Conservation (phyloP, 352 stramenopile genomes). For the Phytophthora colocasiae region DNA sequence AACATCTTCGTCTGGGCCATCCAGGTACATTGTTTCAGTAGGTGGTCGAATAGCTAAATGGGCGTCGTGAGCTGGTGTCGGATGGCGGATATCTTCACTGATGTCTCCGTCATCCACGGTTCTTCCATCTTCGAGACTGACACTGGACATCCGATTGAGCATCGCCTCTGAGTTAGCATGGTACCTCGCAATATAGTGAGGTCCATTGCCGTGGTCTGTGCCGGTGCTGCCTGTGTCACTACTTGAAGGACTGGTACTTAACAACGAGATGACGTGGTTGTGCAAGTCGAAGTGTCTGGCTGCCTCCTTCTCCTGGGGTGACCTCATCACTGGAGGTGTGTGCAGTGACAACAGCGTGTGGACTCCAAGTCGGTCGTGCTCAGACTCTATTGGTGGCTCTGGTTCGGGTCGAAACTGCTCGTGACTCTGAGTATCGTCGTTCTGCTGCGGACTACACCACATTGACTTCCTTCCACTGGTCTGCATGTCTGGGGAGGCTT, state of each 20-base stretch:
- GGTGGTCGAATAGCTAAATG: conserved; percentile 20
- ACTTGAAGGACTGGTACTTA: conserved; percentile 37
- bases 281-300: conserved; percentile 32
- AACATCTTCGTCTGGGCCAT: conserved; percentile 35
- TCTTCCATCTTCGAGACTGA: conserved; percentile 35
- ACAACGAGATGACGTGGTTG: conserved; percentile 38
- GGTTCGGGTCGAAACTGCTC: conserved; percentile 24
- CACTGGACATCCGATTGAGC: conserved; percentile 56
- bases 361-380: conserved; percentile 29
- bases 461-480: conserved; percentile 26
- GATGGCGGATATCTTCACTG: conserved; percentile 7
- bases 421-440: conserved; percentile 10
- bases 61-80: conserved; percentile 21
- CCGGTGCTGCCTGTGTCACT: conserved; percentile 46
- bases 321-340: conserved; percentile 27
- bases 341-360: conserved; percentile 33
- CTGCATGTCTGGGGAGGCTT: conserved; percentile 18
- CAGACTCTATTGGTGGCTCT: conserved; percentile 21
- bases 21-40: conserved; percentile 17
- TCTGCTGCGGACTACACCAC: conserved; percentile 29
- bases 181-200: conserved; percentile 8
- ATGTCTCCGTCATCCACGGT: conserved; percentile 27
- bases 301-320: conserved; percentile 21
- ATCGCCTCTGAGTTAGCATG: conserved; percentile 26
- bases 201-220: conserved; percentile 37